Conservation (phyloP, 257 asterid species). For the Scutellaria barbata region DNA sequence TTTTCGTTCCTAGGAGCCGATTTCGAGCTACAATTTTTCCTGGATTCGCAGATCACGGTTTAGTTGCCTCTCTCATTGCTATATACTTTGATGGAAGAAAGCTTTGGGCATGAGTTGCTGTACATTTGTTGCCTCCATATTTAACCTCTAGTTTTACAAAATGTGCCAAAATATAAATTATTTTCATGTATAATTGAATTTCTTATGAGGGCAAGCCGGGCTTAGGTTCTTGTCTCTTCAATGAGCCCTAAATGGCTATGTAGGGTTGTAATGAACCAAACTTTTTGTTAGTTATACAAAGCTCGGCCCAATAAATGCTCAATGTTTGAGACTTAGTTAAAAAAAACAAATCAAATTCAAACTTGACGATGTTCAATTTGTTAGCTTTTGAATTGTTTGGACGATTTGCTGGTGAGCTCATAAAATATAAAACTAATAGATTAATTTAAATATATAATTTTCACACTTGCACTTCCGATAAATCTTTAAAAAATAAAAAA, state of each 20-base stretch:
- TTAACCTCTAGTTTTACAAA: conserved; percentile 11
- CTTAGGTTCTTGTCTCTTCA: background rate
- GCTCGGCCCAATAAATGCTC: too few relatives aligned
- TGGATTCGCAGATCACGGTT: conserved; percentile 57
- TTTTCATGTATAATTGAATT: background rate
- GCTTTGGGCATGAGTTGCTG: conserved; percentile 62
- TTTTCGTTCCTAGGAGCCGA: conserved; percentile 71
- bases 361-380: too few relatives aligned
- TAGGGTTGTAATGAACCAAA: too few relatives aligned
- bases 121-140: background rate
- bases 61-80: conserved; percentile 66
- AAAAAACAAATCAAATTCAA: too few relatives aligned
- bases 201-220: background rate
- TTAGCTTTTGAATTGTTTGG: too few relatives aligned
- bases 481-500: too few relatives aligned
- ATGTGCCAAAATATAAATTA: background rate
- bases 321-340: too few relatives aligned
- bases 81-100: conserved; percentile 74
- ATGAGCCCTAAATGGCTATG: background rate
- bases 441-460: too few relatives aligned
- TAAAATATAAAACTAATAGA: too few relatives aligned
- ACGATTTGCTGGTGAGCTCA: too few relatives aligned
- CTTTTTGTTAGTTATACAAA: too few relatives aligned
- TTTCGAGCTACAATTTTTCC: conserved; percentile 89
- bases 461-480: too few relatives aligned